phyloP scores from a whole-genome alignment of 2,329 filamentous ascomycete species.

The Exophiala spinifera region DNA sequence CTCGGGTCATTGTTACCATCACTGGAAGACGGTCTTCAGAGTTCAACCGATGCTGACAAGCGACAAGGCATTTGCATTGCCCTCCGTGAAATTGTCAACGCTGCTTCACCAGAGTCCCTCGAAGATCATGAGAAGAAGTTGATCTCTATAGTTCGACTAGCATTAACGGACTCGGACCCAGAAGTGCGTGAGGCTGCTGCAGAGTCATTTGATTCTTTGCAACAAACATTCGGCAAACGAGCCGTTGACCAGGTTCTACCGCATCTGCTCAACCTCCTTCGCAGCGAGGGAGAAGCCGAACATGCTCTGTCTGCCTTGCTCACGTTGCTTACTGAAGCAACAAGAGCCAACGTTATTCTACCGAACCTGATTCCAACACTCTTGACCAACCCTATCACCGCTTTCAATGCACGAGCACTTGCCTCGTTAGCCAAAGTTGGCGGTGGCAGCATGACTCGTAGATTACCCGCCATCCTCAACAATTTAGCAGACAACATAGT shows the following conservation, averaged over 20 bases:
- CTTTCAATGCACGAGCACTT: slow-evolving; percentile 91
- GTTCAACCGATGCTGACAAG: slow-evolving; percentile 83
- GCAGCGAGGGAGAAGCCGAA: slow-evolving; percentile 80
- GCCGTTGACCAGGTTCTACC: slow-evolving; percentile 94
- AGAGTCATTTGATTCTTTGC: slow-evolving; percentile 92
- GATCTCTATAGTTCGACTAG: slow-evolving; percentile 89
- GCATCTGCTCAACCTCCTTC: slow-evolving; percentile 82
- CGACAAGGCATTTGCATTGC: slow-evolving; percentile 98
- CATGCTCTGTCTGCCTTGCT: slow-evolving; percentile 90
- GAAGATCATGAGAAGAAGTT: slow-evolving; percentile 94
- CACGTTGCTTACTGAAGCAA: slow-evolving; percentile 89
- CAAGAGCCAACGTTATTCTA: slow-evolving; percentile 90
- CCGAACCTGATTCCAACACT: slow-evolving; percentile 94
- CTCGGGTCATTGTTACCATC: slow-evolving; percentile 83
- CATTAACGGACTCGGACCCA: slow-evolving; percentile 81
- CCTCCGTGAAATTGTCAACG: slow-evolving; percentile 85
- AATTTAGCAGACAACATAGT: slow-evolving; percentile 92
- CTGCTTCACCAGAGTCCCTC: slow-evolving; percentile 80
- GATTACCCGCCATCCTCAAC: slow-evolving; percentile 85
- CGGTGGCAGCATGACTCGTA: slow-evolving; percentile 82
- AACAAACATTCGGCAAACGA: slow-evolving; percentile 89
- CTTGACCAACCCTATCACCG: slow-evolving; percentile 81
- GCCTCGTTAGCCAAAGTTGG: slow-evolving; percentile 92
- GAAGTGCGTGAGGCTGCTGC: slow-evolving; percentile 94
- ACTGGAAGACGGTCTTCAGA: slow-evolving; percentile 84